Percentiles rank a stretch among this genome's conserved stretches.
Evolutionary conservation across 768 basidiomycete genomes (phyloP).

Genomic region (Serendipita sp.): DNA sequence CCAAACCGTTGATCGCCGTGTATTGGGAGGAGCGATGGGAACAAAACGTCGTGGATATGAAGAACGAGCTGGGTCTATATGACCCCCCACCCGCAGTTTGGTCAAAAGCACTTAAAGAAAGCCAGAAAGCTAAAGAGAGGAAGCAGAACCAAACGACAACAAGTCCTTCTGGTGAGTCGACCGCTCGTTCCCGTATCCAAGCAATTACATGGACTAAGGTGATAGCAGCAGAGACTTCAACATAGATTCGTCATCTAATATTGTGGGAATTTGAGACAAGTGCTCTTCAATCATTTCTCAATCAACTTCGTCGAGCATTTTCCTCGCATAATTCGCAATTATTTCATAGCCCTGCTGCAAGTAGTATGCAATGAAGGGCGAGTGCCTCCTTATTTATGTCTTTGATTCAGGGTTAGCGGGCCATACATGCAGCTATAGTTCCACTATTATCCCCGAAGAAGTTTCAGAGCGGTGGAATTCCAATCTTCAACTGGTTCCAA

Average conservation of each 20-base stretch:
- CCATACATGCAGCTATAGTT: neutral
- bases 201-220: no score
- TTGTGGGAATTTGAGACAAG: no score
- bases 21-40: conserved; percentile 97
- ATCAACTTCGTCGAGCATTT: no score
- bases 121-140: conserved; percentile 32
- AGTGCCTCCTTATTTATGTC: no score
- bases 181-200: no score
- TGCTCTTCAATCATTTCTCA: no score
- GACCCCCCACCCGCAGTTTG: conserved; percentile 64
- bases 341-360: no score
- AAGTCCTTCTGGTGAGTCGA: neutral
- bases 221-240: no score
- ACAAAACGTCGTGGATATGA: conserved; percentile 65
- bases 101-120: conserved; percentile 49
- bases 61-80: conserved; percentile 71
- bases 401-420: no score
- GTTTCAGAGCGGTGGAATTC: neutral
- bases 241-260: no score
- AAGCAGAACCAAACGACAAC: neutral
- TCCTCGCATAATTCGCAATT: no score
- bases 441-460: neutral
- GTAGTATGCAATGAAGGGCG: no score
- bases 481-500: neutral
- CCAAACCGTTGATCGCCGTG: conserved; percentile 67